Evolutionary conservation across 306 rosid genomes (phyloP).

Genomic region (Prosopis cineraria): DNA sequence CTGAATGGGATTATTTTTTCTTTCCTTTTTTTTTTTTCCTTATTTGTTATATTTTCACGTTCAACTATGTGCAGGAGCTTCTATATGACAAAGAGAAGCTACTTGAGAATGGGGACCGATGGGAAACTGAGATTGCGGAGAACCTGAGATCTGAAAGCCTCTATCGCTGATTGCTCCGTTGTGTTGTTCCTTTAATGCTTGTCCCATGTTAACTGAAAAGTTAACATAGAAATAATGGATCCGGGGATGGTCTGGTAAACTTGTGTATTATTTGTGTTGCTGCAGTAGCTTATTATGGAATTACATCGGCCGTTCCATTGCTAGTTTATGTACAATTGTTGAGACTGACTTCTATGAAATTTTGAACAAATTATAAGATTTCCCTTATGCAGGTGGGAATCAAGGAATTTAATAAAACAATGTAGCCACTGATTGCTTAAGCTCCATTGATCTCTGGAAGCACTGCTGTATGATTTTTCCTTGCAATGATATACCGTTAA

Average conservation of each 20-base stretch:
- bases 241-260: slow-evolving; percentile 36
- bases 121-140: slow-evolving; percentile 99
- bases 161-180: slow-evolving; percentile 65
- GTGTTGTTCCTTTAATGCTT: slow-evolving; percentile 18
- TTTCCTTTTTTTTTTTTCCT: background rate
- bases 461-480: background rate
- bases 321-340: background rate
- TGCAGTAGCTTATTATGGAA: background rate
- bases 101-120: slow-evolving; percentile 96
- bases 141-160: slow-evolving; percentile 97
- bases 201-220: slow-evolving; percentile 13
- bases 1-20: background rate
- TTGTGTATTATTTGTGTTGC: slow-evolving; percentile 21
- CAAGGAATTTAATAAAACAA: slow-evolving; percentile 14
- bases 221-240: slow-evolving; percentile 42
- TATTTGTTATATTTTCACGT: background rate
- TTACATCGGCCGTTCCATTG: background rate
- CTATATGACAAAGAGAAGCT: slow-evolving; percentile 97
- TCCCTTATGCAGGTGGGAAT: slow-evolving; percentile 6
- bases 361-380: slow-evolving; percentile 31
- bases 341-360: slow-evolving; percentile 23
- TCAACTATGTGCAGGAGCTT: slow-evolving; percentile 71
- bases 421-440: background rate
- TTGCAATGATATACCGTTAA: background rate
- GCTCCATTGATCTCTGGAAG: background rate